Base-by-base conservation (phyloP, 306 rosid species). In the Vicia faba region DNA sequence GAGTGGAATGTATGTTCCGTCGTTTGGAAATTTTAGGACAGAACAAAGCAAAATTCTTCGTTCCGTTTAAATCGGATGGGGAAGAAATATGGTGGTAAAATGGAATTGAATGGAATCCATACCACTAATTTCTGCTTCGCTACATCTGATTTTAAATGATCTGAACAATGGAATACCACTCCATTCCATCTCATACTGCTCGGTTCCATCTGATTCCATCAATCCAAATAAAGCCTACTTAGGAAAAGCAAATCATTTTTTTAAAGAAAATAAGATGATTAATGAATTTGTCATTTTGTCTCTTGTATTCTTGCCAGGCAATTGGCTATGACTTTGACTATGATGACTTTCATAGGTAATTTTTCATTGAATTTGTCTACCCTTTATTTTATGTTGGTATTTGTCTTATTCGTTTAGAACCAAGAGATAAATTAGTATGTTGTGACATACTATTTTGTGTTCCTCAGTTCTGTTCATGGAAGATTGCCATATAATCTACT, bases 381-480 rank as follows among this genome's bases (percentile, higher is more conserved):
- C 19, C 38, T 11, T 38, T 6, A 31, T 12, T 56, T 56, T 58
- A 29, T 29, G 5, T 14, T 15, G 12, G 29, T 57, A 18, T 48
- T 20, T 20, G 16, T 11, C 56, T 25, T 31, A 4, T 68, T 72
- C 14, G 2, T 65, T 76, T 16, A n/a, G 33, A 72, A 26, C 59
- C 39, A 11, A 25, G 7, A 50, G 29, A 45, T 13, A 72, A 51
- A 19, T 20, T 14, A 10, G 23, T 54, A 66, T 73, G 60, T 87
- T 11, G 45, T 31, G 38, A 7, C 38, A 33, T 12, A 23, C 40
- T 28, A 51, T 41, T 67, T 50, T 63, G 48, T 58, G 25, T 29
- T 58, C 50, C 70, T 46, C 82, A 91, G 96, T 69, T 86, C 26
- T 69, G 91, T 89, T 75, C 96, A 92, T 69, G 96, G 96, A 61